Conservation (phyloP, 352 stramenopile genomes). For the Phytophthora macrochlamydospora region DNA sequence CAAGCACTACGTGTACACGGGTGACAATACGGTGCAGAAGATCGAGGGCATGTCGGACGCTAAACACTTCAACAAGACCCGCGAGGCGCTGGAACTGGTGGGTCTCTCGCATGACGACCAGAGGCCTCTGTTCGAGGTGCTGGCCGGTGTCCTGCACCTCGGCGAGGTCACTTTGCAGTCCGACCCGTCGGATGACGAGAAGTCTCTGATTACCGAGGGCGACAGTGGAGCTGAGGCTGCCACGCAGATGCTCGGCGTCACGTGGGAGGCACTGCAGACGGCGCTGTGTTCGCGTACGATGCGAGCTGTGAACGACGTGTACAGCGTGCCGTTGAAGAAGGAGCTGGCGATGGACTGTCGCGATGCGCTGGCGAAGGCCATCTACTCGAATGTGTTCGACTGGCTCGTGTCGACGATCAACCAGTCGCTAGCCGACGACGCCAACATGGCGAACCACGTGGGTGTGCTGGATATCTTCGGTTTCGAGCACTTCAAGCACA, state of each 20-base stretch:
- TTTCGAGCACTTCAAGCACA: constrained; percentile 98
- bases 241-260: constrained; percentile 90
- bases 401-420: constrained; percentile 97
- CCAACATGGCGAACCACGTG: constrained; percentile 87
- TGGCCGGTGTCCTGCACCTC: constrained; percentile 94
- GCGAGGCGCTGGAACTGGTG: constrained; percentile 73
- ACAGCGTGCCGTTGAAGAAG: constrained; percentile 74
- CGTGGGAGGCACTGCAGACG: constrained; percentile 89
- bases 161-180: constrained; percentile 91
- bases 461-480: constrained; percentile 99
- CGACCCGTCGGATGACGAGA: constrained; percentile 77
- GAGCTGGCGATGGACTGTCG: constrained; percentile 91
- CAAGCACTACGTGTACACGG: constrained; percentile 71
- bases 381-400: constrained; percentile 97
- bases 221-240: constrained; percentile 55
- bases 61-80: constrained; percentile 86
- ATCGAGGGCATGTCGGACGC: constrained; percentile 80
- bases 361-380: constrained; percentile 96
- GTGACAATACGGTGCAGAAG: constrained; percentile 63
- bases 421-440: constrained; percentile 77
- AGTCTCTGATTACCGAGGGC: constrained; percentile 62
- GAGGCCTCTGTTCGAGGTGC: constrained; percentile 91
- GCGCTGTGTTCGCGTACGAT: constrained; percentile 94
- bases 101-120: constrained; percentile 88
- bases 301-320: constrained; percentile 68